Base-by-base conservation (phyloP, 805 yeast genomes). In the Torulaspora microellipsoides region DNA sequence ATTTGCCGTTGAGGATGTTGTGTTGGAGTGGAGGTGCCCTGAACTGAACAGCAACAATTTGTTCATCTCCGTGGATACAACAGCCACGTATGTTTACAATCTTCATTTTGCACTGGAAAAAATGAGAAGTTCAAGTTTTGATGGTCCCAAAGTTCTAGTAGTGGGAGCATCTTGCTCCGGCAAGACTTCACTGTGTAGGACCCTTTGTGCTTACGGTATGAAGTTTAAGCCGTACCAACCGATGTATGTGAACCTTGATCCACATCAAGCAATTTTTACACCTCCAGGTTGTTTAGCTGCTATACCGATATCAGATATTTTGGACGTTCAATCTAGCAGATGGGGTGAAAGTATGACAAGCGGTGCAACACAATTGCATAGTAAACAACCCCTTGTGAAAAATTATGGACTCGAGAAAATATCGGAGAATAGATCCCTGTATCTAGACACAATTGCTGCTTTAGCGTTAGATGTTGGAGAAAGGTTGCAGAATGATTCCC, bases 321-420 rank as follows among this genome's bases (percentile, higher is more conserved):
- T 90, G 29, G 96, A 93, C 55, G 77, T 85, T 14, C 91, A 86
- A 55, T 50, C 57, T 27, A 75, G 77, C 15, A 75, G 76, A 1
- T 84, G 95, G 70, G 96, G 95, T 48, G 86, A 87, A 37, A 78
- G 85, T 17, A 72, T 80, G 47, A 78, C 89, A 0, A 80, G 86
- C 9, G 93, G 95, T 34, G 79, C 86, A 1, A 80, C 90, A 1
- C 69, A 74, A 47, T 80, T 83, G 49, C 90, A 85, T 60, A 85
- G 86, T n/a, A 86, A 87, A 60, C 95, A 87, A 62, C 97, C 98
- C 0, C 62, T 84, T n/a, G 91, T 85, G 8, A 82, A 84, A 55
- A 81, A 76, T 55, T 88, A 72, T 64, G 99, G 98, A 0, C 72
- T 81, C 41, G 85, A 81, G 38, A 65, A 69, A 30, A 71, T 78